Percentiles rank a stretch among this genome's conserved stretches.
Conservation (phyloP, 2,329 filamentous ascomycete genomes). For the Drechslerella dactyloides region DNA sequence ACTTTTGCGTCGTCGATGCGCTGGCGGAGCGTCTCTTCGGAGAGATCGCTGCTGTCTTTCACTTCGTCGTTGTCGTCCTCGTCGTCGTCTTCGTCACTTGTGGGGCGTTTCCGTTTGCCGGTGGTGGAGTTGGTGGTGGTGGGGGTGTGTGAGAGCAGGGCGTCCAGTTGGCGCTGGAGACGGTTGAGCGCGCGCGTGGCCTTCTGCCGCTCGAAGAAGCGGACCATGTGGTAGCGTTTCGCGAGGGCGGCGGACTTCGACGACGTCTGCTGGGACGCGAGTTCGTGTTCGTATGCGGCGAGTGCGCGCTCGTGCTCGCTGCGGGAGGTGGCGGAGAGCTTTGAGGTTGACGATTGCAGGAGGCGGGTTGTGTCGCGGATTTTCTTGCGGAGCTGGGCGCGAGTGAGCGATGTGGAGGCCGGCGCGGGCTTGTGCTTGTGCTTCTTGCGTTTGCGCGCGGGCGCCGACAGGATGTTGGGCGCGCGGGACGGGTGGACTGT, state of each 20-base stretch:
- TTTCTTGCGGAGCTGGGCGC: conserved; percentile 70
- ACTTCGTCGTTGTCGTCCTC: conserved; percentile 73
- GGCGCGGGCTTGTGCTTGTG: conserved; percentile 40
- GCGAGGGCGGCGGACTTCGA: conserved; percentile 74
- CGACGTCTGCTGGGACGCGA: conserved; percentile 67
- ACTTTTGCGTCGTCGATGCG: conserved; percentile 71
- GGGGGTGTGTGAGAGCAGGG: neutral
- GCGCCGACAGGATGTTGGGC: conserved; percentile 30
- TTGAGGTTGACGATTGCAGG: conserved; percentile 59
- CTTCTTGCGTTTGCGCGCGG: conserved; percentile 23
- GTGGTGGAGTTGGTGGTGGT: neutral
- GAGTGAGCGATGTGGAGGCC: conserved; percentile 60
- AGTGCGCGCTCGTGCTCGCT: conserved; percentile 76
- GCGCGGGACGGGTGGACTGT: conserved; percentile 36
- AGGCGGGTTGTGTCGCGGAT: conserved; percentile 73
- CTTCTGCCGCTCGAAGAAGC: conserved; percentile 69
- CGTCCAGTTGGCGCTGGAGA: conserved; percentile 42
- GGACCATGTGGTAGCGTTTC: conserved; percentile 78
- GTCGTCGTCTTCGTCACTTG: conserved; percentile 63
- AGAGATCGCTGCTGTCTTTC: conserved; percentile 59
- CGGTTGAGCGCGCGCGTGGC: conserved; percentile 25
- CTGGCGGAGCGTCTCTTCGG: neutral
- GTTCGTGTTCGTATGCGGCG: conserved; percentile 69
- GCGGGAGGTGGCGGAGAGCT: conserved; percentile 71
- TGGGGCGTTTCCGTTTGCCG: conserved; percentile 30